Evolutionary conservation across 2,329 filamentous ascomycete species (phyloP).

Genomic region (Aspergillus quadricinctus): DNA sequence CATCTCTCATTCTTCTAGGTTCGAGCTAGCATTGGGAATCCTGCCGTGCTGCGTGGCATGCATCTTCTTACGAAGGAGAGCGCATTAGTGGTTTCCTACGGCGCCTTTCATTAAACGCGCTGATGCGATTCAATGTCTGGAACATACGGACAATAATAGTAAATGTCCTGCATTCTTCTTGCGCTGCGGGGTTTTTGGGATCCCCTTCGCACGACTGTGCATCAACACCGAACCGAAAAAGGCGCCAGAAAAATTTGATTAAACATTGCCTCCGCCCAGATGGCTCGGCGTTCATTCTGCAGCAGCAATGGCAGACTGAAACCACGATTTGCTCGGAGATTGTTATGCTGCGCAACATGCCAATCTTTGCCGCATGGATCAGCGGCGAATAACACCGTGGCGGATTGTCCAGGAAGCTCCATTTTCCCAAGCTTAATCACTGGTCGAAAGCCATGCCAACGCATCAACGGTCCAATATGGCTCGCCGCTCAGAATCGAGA

Average conservation of each 20-base stretch:
- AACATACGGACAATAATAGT: neutral
- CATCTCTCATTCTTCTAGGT: neutral
- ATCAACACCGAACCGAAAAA: neutral
- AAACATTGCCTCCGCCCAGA: constrained; percentile 10
- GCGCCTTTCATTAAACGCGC: neutral
- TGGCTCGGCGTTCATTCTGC: constrained; percentile 16
- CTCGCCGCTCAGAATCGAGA: constrained; percentile 9
- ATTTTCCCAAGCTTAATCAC: constrained; percentile 63
- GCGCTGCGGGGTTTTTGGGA: constrained; percentile 8
- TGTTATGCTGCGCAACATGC: constrained; percentile 17
- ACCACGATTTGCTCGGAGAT: constrained; percentile 11
- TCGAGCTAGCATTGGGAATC: neutral
- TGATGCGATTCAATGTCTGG: neutral
- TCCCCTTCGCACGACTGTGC: neutral
- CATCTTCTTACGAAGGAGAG: constrained; percentile 8
- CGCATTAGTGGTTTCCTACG: constrained; percentile 16
- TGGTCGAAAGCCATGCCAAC: constrained; percentile 83
- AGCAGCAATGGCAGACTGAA: constrained; percentile 14
- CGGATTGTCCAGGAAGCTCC: constrained; percentile 49
- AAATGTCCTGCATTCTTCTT: constrained; percentile 6
- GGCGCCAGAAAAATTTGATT: constrained; percentile 3
- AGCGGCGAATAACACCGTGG: constrained; percentile 34
- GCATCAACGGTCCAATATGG: constrained; percentile 56
- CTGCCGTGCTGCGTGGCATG: constrained; percentile 8
- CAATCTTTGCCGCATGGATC: constrained; percentile 33